Evolutionary conservation across 2,329 filamentous ascomycete genomes (phyloP), one percentile per base, ranked within the genome.

Genomic region (Arthroderma uncinatum): DNA sequence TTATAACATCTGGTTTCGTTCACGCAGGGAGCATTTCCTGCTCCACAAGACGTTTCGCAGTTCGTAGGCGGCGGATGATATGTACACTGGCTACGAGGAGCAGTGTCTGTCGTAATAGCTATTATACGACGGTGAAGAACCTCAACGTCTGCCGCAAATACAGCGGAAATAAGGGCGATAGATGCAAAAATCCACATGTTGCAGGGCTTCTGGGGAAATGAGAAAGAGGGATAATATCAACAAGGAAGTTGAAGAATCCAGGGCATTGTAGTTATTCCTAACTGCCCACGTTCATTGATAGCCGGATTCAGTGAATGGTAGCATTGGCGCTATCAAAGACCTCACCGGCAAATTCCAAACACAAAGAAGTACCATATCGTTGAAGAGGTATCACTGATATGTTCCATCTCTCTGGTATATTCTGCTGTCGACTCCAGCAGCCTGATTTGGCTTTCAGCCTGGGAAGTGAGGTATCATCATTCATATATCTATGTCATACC

Each of bases 1-100:
- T 56, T 56, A 25, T 56, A 56, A 25, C 54, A 56, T 6, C 25
- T 47, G 14, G 39, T 36, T 8, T 48, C 16, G 23, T 37, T 34
- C n/a, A 37, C 39, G 37, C 54, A 56, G 39, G 39, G 37, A 21
- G 50, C 19, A 23, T 56, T 56, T n/a, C 54, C 54, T 9, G 30
- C 9, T 37, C 54, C 54, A 34, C 54, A 56, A 19, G 42, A 30
- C 2, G 5, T 48, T 19, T 47, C 54, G n/a, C 54, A 56, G 25
- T 30, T 54, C 12, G 16, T 21, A 14, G 52, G 52, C 16, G 52
- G 52, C 14, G 33, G 33, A 4, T 21, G 7, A 23, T 54, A 37
- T 12, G 33, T 54, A 54, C 52, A 54, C 36, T 39, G 16, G 14
- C 19, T 54, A 1, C 14, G 21, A n/a, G 33, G 52, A 23, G 52